Conservation (phyloP, 108 stramenopile species). For the Aurantiochytrium sp. region DNA sequence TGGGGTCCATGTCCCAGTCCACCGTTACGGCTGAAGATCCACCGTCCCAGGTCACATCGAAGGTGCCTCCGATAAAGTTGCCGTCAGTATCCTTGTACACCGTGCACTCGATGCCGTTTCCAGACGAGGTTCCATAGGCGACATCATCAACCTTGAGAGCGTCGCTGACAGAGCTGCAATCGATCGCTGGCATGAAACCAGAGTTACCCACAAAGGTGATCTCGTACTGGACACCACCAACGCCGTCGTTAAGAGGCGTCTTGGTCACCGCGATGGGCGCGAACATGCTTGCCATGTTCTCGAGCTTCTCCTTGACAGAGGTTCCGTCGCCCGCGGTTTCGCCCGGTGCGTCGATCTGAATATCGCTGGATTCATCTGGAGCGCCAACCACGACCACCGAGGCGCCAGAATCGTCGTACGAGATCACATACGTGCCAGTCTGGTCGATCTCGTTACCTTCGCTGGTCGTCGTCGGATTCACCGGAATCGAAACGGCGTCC, state of each 20-base stretch:
- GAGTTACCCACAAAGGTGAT: constrained; percentile 1
- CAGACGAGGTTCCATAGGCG: not conserved
- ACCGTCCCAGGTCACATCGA: not conserved
- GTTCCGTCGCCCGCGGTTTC: not conserved
- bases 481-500: not conserved
- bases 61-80: not conserved
- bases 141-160: not conserved
- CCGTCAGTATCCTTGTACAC: not conserved
- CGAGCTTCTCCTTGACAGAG: not conserved
- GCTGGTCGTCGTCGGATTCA: not conserved
- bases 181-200: not conserved
- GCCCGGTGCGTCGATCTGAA: not conserved
- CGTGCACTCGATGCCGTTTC: not conserved
- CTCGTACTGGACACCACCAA: not conserved
- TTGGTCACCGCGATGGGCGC: not conserved
- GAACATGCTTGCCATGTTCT: not conserved
- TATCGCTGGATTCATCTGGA: not conserved
- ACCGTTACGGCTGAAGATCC: not conserved
- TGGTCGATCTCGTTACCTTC: constrained; percentile 32
- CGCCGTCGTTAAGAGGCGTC: not conserved
- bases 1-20: not conserved
- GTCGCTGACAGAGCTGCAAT: not conserved
- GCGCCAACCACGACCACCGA: not conserved
- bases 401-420: not conserved
- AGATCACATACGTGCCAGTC: not conserved